Evolutionary conservation across 345 rosid genomes (phyloP).

Genomic region (Excoecaria cochinchinensis): DNA sequence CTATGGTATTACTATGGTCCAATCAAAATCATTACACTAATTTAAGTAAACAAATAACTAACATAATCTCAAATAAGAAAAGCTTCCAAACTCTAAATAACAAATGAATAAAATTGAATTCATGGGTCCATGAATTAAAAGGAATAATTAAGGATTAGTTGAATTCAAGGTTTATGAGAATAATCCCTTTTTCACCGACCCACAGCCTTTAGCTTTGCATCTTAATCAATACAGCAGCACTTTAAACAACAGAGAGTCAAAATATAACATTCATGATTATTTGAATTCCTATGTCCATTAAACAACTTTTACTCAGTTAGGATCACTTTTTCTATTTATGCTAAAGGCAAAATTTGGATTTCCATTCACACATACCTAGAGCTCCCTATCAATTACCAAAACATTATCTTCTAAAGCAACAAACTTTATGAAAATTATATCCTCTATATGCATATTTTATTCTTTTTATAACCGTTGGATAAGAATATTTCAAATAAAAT

Average conservation of each 20-base stretch:
- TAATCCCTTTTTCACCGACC: constrained; percentile 26
- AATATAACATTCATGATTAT: constrained; percentile 23
- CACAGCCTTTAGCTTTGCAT: constrained; percentile 43
- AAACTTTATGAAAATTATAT: background rate
- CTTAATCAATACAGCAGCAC: constrained; percentile 41
- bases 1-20: constrained; percentile 5
- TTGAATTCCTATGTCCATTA: constrained; percentile 25
- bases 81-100: background rate
- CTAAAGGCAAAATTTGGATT: constrained; percentile 22
- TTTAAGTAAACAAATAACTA: background rate
- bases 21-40: constrained; percentile 1
- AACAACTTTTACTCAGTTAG: constrained; percentile 8
- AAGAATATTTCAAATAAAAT: background rate
- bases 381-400: background rate
- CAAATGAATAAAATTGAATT: constrained; percentile 8
- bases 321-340: background rate
- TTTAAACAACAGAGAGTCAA: constrained; percentile 48
- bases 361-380: constrained; percentile 12
- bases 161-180: constrained; percentile 2
- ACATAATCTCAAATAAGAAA: background rate
- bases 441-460: too few species aligned
- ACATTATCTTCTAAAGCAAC: background rate
- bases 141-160: background rate
- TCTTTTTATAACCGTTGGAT: background rate
- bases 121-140: constrained; percentile 19